phyloP scores from a whole-genome alignment of 2,329 filamentous ascomycete genomes.

The Beauveria varroae region DNA sequence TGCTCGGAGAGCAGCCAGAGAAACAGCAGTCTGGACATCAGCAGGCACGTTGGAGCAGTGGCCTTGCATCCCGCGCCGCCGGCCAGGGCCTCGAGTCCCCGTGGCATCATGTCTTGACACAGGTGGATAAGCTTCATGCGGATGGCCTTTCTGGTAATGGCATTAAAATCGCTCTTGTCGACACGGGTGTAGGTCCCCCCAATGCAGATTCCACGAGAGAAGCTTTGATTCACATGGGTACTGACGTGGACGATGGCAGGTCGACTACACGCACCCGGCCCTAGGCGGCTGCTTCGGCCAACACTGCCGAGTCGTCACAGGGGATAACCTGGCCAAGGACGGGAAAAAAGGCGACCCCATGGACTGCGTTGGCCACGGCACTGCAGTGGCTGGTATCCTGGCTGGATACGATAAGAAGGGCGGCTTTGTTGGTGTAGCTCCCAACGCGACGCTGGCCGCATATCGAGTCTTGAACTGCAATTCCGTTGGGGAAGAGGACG shows the following conservation, averaged over 20 bases:
- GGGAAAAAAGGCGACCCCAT: background rate
- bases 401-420: background rate
- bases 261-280: background rate
- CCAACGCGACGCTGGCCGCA: background rate
- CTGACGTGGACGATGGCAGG: background rate
- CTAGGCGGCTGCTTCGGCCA: background rate
- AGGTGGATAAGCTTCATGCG: background rate
- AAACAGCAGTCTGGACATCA: background rate
- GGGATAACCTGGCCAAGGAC: background rate
- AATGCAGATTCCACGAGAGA: background rate
- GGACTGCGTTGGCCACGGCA: background rate
- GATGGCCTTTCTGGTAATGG: background rate
- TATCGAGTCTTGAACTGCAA: background rate
- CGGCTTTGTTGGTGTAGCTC: background rate
- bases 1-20: background rate
- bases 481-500: background rate
- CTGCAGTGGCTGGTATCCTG: background rate
- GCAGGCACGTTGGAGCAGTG: background rate
- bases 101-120: background rate
- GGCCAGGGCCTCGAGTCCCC: background rate
- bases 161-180: background rate
- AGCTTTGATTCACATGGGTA: no score
- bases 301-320: background rate
- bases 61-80: background rate
- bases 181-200: background rate